These are phyloP conservation scores for Komagataella pastoris DNA, from an alignment of 805 yeast species.

Conservation along the genomic window DNA sequence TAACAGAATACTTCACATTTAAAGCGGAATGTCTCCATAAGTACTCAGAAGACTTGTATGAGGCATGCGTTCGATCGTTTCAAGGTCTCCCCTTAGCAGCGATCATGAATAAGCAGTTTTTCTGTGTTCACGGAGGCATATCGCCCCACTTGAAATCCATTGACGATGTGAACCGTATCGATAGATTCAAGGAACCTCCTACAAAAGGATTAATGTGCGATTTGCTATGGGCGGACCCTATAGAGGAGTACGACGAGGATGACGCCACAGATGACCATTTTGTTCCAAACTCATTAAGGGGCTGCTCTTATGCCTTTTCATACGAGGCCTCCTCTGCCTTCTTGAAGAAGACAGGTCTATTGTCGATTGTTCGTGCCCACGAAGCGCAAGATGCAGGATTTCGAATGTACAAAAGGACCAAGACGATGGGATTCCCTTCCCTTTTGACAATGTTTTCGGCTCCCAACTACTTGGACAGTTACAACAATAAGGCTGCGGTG, in stretches of 20 bases:
- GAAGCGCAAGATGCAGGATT: constrained; percentile 98
- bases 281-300: constrained; percentile 62
- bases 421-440: constrained; percentile 78
- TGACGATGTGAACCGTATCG: constrained; percentile 52
- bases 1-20: constrained; percentile 90
- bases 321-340: constrained; percentile 74
- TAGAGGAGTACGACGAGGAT: constrained; percentile 61
- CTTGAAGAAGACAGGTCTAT: constrained; percentile 59
- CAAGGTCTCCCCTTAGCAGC: constrained; percentile 88
- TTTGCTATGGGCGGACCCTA: constrained; percentile 91
- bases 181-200: constrained; percentile 88
- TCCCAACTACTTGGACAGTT: constrained; percentile 86
- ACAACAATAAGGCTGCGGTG: constrained; percentile 92
- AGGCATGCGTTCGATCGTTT: constrained; percentile 65
- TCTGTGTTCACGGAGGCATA: constrained; percentile 94
- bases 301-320: constrained; percentile 86
- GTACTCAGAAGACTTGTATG: constrained; percentile 52
- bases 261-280: constrained; percentile 29
- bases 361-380: constrained; percentile 88
- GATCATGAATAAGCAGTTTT: constrained; percentile 82
- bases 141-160: constrained; percentile 70
- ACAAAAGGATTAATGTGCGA: constrained; percentile 92
- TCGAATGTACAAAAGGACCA: constrained; percentile 81
- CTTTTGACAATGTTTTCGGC: constrained; percentile 88
- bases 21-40: constrained; percentile 83